Percentiles rank a stretch among this genome's conserved stretches.
These are phyloP conservation scores for Debaryomyces robertsiae DNA, from an alignment of 1,139 yeast species.

Conservation along the genomic window DNA sequence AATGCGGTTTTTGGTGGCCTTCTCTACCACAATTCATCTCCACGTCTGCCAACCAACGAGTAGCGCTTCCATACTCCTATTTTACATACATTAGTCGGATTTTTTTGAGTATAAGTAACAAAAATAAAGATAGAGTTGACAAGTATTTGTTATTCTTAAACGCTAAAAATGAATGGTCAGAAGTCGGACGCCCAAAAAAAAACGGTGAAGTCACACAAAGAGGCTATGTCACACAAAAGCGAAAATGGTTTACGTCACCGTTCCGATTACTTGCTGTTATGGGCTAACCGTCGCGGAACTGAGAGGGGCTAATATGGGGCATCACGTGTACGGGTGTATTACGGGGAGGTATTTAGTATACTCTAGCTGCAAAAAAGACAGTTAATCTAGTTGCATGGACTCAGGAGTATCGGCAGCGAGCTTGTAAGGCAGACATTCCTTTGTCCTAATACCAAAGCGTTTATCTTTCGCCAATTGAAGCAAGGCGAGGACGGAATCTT, in stretches of 20 bases:
- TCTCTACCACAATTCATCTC: slow-evolving; percentile 2
- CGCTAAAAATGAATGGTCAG: slow-evolving; percentile 6
- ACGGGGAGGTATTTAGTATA: slow-evolving; percentile 10
- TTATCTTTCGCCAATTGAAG: slow-evolving; percentile 61
- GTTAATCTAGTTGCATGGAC: slow-evolving; percentile 42
- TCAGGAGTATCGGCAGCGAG: slow-evolving; percentile 22
- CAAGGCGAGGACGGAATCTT: slow-evolving; percentile 55
- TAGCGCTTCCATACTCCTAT: background rate
- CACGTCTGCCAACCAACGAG: slow-evolving; percentile 1
- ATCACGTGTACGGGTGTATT: background rate
- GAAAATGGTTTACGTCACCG: slow-evolving; percentile 1
- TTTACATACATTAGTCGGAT: slow-evolving; percentile 7
- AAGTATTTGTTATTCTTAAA: slow-evolving; percentile 7
- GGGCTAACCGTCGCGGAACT: background rate
- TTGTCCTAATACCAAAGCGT: slow-evolving; percentile 66
- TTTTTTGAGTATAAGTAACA: slow-evolving; percentile 8
- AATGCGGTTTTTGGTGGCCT: background rate
- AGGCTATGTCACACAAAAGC: slow-evolving; percentile 5
- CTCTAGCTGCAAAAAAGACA: slow-evolving; percentile 3
- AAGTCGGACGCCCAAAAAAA: slow-evolving; percentile 9
- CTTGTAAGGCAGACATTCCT: slow-evolving; percentile 62
- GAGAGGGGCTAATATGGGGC: background rate
- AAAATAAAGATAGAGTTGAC: slow-evolving; percentile 8
- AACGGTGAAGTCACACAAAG: slow-evolving; percentile 2
- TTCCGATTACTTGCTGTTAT: slow-evolving; percentile 4